Evolutionary conservation across 148 eudicot genomes (phyloP).

Genomic region (Simmondsia chinensis): DNA sequence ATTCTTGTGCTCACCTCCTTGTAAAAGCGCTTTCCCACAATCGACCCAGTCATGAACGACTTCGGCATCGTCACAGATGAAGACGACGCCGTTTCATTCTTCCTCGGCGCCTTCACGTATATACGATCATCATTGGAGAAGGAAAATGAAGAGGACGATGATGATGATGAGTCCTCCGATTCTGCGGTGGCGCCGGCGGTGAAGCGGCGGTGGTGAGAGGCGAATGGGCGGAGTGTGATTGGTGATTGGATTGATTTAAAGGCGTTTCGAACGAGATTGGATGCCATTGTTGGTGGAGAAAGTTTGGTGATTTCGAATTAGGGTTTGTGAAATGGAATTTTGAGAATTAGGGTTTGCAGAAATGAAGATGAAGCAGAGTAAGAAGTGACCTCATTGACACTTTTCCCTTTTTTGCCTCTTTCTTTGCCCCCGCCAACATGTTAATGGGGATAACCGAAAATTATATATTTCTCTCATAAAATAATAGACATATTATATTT

Average conservation of each 20-base stretch:
- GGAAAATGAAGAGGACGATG: slow-evolving; percentile 29
- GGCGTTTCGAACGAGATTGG: slow-evolving; percentile 17
- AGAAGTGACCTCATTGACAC: no score
- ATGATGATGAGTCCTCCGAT: no score
- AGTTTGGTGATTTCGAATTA: no score
- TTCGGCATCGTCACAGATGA: slow-evolving; percentile 77
- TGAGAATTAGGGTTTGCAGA: no score
- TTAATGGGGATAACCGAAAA: no score
- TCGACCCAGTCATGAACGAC: slow-evolving; percentile 90
- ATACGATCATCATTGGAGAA: slow-evolving; percentile 32
- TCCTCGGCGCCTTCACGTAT: slow-evolving; percentile 25
- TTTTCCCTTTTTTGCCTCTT: no score
- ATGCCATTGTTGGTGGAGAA: slow-evolving; percentile 16
- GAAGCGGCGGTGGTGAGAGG: slow-evolving; percentile 19
- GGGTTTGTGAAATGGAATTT: no score
- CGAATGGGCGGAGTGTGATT: slow-evolving; percentile 16
- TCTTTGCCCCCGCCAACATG: no score
- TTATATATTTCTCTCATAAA: no score
- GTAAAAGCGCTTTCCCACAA: slow-evolving; percentile 79
- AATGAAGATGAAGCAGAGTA: no score
- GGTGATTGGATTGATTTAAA: slow-evolving; percentile 29
- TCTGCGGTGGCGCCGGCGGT: slow-evolving; percentile 14
- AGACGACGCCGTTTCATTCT: slow-evolving; percentile 10
- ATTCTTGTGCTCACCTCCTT: slow-evolving; percentile 58
- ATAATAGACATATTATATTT: no score